phyloP scores from a whole-genome alignment of 2,329 filamentous ascomycete species.

The Talaromyces sp. region DNA sequence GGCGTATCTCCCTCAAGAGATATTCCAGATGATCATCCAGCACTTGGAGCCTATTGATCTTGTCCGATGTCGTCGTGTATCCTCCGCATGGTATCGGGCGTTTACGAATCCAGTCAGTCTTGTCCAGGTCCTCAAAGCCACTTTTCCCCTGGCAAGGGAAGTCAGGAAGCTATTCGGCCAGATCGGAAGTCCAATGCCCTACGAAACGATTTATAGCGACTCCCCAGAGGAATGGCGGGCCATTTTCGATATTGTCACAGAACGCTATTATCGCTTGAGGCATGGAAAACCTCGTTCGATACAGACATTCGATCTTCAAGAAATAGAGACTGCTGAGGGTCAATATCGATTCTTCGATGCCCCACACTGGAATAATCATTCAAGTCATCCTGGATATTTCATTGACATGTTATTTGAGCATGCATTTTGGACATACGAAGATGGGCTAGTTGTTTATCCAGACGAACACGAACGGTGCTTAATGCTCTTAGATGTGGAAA shows the following conservation, averaged over 20 bases:
- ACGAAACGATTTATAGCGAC: conserved; percentile 3
- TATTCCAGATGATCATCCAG: conserved; percentile 52
- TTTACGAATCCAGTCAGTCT: conserved; percentile 49
- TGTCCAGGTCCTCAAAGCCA: conserved; percentile 45
- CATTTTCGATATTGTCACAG: conserved; percentile 48
- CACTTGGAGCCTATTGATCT: conserved; percentile 49
- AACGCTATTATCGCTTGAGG: conserved; percentile 52
- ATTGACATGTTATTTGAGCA: conserved; percentile 35
- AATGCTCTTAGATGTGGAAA: conserved; percentile 49
- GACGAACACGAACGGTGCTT: conserved; percentile 30
- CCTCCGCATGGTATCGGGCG: conserved; percentile 44
- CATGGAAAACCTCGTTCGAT: conserved; percentile 45
- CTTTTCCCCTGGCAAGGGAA: conserved; percentile 53
- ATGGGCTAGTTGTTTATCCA: conserved; percentile 54
- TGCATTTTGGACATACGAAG: conserved; percentile 53
- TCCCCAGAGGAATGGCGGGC: conserved; percentile 17
- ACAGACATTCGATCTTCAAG: conserved; percentile 43
- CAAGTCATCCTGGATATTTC: conserved; percentile 29
- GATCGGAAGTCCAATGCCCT: neutral
- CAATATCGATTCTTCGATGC: conserved; percentile 38
- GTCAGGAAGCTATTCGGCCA: conserved; percentile 34
- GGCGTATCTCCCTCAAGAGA: conserved; percentile 49
- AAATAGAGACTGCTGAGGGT: conserved; percentile 27
- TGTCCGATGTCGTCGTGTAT: conserved; percentile 51
- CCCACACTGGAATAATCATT: conserved; percentile 39